Percentiles rank a stretch among this genome's conserved stretches.
These are phyloP conservation scores for Adansonia grandidieri DNA, from an alignment of 441 rosid genomes.

Conservation along the genomic window DNA sequence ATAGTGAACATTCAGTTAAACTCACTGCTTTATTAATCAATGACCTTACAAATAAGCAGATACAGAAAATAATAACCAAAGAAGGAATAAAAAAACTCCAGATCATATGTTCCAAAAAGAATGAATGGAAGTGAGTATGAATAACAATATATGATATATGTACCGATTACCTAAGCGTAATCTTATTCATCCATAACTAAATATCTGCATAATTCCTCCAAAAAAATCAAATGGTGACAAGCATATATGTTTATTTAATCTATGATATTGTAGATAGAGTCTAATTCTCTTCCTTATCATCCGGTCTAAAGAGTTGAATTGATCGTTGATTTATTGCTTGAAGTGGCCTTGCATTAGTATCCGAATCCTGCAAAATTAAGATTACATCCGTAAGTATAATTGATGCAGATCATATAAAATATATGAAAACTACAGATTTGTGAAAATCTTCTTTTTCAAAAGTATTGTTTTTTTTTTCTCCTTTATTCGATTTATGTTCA, in stretches of 20 bases:
- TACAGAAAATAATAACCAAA: neutral
- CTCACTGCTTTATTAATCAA: too few species aligned
- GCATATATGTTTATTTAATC: neutral
- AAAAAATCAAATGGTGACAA: neutral
- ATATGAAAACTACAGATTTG: too few species aligned
- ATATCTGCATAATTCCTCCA: neutral
- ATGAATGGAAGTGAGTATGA: neutral
- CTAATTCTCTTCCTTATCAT: conserved; percentile 24
- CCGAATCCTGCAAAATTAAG: conserved; percentile 50
- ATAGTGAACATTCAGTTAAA: too few species aligned
- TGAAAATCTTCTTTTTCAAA: too few species aligned
- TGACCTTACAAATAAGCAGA: neutral
- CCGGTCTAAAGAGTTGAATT: conserved; percentile 49
- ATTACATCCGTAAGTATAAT: neutral
- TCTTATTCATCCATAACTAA: neutral
- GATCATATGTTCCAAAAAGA: neutral
- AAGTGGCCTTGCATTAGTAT: conserved; percentile 71
- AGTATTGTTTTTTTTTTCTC: too few species aligned
- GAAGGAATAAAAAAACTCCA: too few species aligned
- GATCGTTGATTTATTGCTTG: conserved; percentile 49
- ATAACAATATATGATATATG: neutral
- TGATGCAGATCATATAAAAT: neutral
- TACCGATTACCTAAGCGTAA: neutral
- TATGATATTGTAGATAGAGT: neutral
- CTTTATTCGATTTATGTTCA: neutral